These are phyloP conservation scores for Zygosaccharomyces pseudobailii DNA, from an alignment of 1,139 yeast species.

Conservation along the genomic window DNA sequence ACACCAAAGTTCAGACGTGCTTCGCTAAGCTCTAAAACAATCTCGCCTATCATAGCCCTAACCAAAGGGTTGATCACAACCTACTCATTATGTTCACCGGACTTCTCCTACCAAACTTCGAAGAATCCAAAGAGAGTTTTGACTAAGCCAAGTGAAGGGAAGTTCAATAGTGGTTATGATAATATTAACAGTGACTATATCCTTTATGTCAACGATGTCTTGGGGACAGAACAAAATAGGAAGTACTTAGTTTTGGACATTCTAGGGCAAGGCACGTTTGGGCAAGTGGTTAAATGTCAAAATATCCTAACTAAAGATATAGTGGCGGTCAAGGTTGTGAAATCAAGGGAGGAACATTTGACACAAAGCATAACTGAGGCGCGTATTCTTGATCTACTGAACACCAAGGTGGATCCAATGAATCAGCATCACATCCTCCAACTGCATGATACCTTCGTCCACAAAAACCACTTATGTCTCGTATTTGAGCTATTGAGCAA, in stretches of 20 bases:
- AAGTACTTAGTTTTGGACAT: slow-evolving; percentile 85
- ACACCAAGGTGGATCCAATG: slow-evolving; percentile 60
- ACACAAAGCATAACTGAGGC: slow-evolving; percentile 93
- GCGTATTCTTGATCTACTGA: slow-evolving; percentile 73
- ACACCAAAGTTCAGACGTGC: slow-evolving; percentile 80
- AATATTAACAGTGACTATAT: slow-evolving; percentile 89
- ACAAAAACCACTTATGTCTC: slow-evolving; percentile 85
- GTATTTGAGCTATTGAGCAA: slow-evolving; percentile 88
- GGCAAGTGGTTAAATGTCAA: slow-evolving; percentile 97
- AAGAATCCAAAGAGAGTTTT: slow-evolving; percentile 88
- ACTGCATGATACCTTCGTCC: slow-evolving; percentile 84
- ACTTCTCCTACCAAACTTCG: slow-evolving; percentile 75
- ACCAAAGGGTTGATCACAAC: slow-evolving; percentile 76
- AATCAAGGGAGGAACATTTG: slow-evolving; percentile 85
- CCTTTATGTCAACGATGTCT: slow-evolving; percentile 84
- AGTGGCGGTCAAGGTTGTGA: slow-evolving; percentile 91
- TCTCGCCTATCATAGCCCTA: slow-evolving; percentile 80
- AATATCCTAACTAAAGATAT: slow-evolving; percentile 82
- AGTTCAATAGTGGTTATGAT: slow-evolving; percentile 76
- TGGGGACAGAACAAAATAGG: slow-evolving; percentile 84
- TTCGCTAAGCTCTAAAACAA: slow-evolving; percentile 67
- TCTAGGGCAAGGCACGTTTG: slow-evolving; percentile 95
- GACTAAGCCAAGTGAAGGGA: slow-evolving; percentile 88
- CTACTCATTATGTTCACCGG: slow-evolving; percentile 81
- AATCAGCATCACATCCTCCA: slow-evolving; percentile 73